Percentiles rank a stretch among this genome's conserved stretches.
Evolutionary conservation across 176 grass and related monocot species (phyloP).

Genomic region (Hyparrhenia diplandra): DNA sequence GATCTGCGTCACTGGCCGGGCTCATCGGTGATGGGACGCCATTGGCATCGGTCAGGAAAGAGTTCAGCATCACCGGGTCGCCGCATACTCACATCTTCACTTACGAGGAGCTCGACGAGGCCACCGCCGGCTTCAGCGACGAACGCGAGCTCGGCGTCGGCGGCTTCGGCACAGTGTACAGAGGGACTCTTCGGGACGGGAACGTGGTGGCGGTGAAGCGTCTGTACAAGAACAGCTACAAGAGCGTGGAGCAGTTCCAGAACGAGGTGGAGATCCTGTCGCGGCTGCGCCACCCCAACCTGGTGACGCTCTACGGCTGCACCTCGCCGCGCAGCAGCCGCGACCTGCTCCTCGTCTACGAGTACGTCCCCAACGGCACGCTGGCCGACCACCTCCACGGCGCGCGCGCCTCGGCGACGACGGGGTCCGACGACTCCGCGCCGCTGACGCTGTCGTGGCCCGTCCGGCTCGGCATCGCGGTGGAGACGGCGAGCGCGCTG

Average conservation of each 20-base stretch:
- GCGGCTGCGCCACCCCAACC: constrained; percentile 50
- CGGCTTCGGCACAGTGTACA: constrained; percentile 62
- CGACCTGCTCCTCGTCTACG: constrained; percentile 63
- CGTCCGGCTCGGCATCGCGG: constrained; percentile 26
- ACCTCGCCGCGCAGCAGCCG: constrained; percentile 18
- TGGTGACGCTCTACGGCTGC: constrained; percentile 63
- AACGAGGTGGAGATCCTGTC: constrained; percentile 76
- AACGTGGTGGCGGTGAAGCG: constrained; percentile 60
- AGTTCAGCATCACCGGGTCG: constrained; percentile 14
- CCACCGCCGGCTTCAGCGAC: constrained; percentile 43
- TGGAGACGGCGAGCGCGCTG: constrained; percentile 53
- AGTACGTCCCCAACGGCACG: constrained; percentile 67
- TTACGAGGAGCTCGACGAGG: constrained; percentile 55
- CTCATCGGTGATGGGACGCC: constrained; percentile 9
- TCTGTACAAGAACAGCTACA: constrained; percentile 65
- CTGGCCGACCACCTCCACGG: constrained; percentile 59
- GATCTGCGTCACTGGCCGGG: constrained; percentile 4
- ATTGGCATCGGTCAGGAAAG: constrained; percentile 26
- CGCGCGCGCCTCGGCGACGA: too few species aligned
- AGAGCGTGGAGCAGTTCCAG: constrained; percentile 55
- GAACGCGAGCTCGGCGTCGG: constrained; percentile 44
- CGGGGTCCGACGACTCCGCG: too few species aligned
- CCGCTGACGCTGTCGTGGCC: not conserved
- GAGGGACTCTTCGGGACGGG: constrained; percentile 36
- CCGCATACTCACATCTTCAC: constrained; percentile 31